Base-by-base conservation (phyloP, 805 yeast species). In the Schwanniomyces sp. region DNA sequence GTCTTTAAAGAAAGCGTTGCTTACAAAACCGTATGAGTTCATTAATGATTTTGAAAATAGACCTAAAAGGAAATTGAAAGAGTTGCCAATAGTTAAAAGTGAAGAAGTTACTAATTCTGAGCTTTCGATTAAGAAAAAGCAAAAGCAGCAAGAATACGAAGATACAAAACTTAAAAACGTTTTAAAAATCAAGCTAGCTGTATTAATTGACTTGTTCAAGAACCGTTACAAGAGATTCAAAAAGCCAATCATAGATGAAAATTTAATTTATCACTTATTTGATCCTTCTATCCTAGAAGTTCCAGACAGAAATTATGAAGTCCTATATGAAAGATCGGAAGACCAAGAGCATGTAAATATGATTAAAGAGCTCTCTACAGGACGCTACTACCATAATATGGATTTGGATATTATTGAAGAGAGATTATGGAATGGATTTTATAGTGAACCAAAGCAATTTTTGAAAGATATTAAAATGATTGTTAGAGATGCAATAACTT, bases 381-480 rank as follows among this genome's bases (percentile, higher is more conserved):
- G 94, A 3, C 81, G 80, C 47, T 76, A 74, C 53, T 92, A 76
- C 60, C 79, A 76, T 69, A 94, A 94, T 57, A 94, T 94, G 88
- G 99, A 94, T 59, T 71, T 94, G 46, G 99, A 94, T 60, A 85
- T 91, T 14, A 81, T 94, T 29, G 99, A 94, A 61, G 98, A 94
- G 62, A 76, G 99, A 49, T 68, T 94, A 46, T 94, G 99, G 99
- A 94, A 94, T 65, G 99, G 99, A 0, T 94, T 69, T 64, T 94
- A 94, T 60, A 85, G 89, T 34, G 97, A 91, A 58, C 97, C 98
- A 11, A 85, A 82, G 53, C 97, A 94, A 63, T 92, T 88, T 60
- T 69, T 91, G 56, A 81, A 79, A 54, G 99, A 94, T 61, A 79
- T 94, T 39, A 90, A 85, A 59, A 78, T 87, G 81, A 92, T 94